These are phyloP conservation scores for Quercus agrifolia DNA, from an alignment of 306 rosid genomes.

Conservation along the genomic window DNA sequence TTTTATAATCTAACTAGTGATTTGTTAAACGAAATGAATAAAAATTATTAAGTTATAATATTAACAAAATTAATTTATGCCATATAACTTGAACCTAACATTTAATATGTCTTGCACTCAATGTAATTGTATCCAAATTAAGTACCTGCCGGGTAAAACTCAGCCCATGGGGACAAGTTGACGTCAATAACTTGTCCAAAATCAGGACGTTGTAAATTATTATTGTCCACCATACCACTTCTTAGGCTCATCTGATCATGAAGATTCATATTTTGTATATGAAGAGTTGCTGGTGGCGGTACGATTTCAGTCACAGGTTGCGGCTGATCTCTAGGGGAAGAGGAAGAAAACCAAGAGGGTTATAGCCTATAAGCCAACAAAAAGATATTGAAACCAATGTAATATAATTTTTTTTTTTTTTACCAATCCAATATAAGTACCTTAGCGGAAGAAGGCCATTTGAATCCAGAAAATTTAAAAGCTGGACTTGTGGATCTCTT, in stretches of 20 bases:
- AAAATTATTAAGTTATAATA: no score
- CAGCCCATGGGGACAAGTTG: slow-evolving; percentile 37
- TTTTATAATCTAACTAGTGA: no score
- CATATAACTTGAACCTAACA: no score
- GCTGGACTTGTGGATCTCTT: slow-evolving; percentile 36
- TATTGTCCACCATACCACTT: slow-evolving; percentile 10
- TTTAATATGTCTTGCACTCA: no score
- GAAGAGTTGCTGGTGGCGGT: slow-evolving; percentile 21
- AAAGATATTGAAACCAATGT: not conserved
- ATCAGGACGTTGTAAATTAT: slow-evolving; percentile 9
- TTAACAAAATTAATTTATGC: not conserved
- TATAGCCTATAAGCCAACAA: not conserved
- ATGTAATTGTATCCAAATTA: not conserved
- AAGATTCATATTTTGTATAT: slow-evolving; percentile 18
- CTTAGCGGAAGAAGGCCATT: slow-evolving; percentile 37
- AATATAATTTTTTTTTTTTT: not conserved
- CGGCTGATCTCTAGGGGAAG: slow-evolving; percentile 32
- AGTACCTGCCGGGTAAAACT: slow-evolving; percentile 32
- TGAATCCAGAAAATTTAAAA: slow-evolving; percentile 37
- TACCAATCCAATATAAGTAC: slow-evolving; percentile 16
- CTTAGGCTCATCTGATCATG: slow-evolving; percentile 18
- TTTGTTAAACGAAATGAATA: no score
- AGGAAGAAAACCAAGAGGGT: not conserved
- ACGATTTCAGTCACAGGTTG: slow-evolving; percentile 22
- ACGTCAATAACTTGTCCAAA: slow-evolving; percentile 27